Base-by-base conservation (phyloP, 73 alveolate species). In the Stentor coeruleus region DNA sequence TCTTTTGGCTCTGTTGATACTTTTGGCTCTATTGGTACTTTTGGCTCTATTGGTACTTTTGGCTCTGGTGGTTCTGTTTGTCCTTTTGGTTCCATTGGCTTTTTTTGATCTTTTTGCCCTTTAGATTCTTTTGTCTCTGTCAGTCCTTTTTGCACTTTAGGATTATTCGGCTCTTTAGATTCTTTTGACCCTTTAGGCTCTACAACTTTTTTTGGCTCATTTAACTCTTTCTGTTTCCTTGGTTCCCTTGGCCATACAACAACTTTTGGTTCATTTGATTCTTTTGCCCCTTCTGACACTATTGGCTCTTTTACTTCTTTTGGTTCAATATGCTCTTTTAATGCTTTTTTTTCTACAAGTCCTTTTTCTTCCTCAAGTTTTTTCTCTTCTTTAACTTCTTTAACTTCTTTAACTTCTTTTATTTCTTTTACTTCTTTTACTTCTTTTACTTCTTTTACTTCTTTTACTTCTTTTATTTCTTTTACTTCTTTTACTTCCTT, bases 71-170 rank as follows among this genome's bases (percentile, higher is more conserved):
- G 72, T n/a, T 55, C 72, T 55, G 15, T 55, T 55, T 55, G 72
- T n/a, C 20, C 72, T 55, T 55, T 55, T 55, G 15, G 72, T n/a
- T 55, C 72, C 20, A 15, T 55, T 55, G 15, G 72, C 72, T 55
- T n/a, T 55, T 55, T 55, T 55, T 55, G 72, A 15, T 55, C 72
- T 55, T 55, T 55, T 55, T 55, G 72, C 72, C 20, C 72, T 55
- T 55, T 55, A 15, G 15, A n/a, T n/a, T 55, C 72, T 55, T 55
- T 55, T 55, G 15, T 15, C 72, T 55, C 72, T 55, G 15, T 55
- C 20, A 15, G 72, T n/a, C 20, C 72, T 55, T 55, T 55, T 55
- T 55, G 72, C 72, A 15, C 72, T 55, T 55, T 55, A 15, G 15
- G 72, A 15, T 55, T n/a, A 15, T 55, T 55, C 20, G 15, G 72